phyloP scores from a whole-genome alignment of 257 asterid genomes.

The Misopates orontium region DNA sequence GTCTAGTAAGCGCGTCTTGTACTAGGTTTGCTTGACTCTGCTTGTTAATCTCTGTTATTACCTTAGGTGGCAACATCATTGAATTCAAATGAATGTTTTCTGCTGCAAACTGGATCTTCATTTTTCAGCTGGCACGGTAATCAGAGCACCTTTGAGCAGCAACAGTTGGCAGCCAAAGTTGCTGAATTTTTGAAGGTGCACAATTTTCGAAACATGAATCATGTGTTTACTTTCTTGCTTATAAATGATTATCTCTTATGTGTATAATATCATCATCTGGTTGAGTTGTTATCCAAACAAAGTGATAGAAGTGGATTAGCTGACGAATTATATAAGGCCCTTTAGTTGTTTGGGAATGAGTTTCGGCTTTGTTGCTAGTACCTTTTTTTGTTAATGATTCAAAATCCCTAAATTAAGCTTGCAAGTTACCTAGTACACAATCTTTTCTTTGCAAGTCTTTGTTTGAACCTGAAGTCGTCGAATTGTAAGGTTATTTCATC shows the following conservation, averaged over 20 bases:
- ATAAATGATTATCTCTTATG: slow-evolving; percentile 10
- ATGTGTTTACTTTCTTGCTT: slow-evolving; percentile 1
- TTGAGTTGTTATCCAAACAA: neutral
- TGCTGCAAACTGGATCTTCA: slow-evolving; percentile 88
- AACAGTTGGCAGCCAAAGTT: slow-evolving; percentile 78
- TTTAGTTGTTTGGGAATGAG: neutral
- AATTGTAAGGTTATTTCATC: neutral
- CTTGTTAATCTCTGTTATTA: slow-evolving; percentile 14
- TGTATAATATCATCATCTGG: neutral
- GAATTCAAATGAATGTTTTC: slow-evolving; percentile 80
- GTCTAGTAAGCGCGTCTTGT: neutral
- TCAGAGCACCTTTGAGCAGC: slow-evolving; percentile 88
- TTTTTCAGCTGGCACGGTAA: slow-evolving; percentile 85
- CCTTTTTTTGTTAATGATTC: neutral
- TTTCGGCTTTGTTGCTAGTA: neutral
- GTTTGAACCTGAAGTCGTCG: neutral
- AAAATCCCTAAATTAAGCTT: neutral
- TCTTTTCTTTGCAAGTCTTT: neutral
- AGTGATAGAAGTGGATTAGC: neutral
- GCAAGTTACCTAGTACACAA: neutral
- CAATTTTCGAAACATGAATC: slow-evolving; percentile 5
- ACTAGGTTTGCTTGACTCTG: slow-evolving; percentile 10
- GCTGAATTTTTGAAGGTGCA: slow-evolving; percentile 92
- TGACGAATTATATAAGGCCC: neutral
- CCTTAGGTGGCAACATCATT: slow-evolving; percentile 73